These are phyloP conservation scores for Aspergillus chevalieri DNA, from an alignment of 2,329 filamentous ascomycete genomes.

Conservation along the genomic window DNA sequence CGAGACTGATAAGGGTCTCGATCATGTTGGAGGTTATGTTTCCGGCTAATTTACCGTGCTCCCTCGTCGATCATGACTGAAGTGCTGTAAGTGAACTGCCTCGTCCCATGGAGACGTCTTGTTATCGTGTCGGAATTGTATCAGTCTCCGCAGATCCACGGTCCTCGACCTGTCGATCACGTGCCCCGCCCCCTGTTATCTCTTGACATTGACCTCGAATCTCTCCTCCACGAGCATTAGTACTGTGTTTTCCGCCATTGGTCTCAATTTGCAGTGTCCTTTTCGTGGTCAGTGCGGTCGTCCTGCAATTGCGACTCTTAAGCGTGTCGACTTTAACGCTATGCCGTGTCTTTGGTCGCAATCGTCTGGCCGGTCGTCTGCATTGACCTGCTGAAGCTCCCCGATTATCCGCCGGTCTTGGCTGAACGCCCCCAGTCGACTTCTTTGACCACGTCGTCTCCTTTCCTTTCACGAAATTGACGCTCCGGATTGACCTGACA, in stretches of 20 bases:
- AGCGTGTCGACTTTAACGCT: constrained; percentile 5
- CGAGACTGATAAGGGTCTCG: constrained; percentile 29
- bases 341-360: constrained; percentile 12
- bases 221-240: neutral
- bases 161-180: constrained; percentile 1
- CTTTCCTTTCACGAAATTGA: constrained; percentile 2
- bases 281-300: neutral
- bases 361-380: constrained; percentile 8
- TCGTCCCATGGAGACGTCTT: no score
- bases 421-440: constrained; percentile 4
- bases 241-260: neutral
- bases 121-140: no score
- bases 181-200: constrained; percentile 2
- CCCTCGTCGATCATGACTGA: neutral
- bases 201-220: neutral
- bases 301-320: neutral
- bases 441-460: constrained; percentile 9
- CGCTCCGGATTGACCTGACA: neutral
- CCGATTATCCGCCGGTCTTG: constrained; percentile 2
- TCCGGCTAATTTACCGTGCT: neutral
- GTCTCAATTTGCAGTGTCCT: neutral
- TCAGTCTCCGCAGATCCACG: neutral
- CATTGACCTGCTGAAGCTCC: constrained; percentile 16
- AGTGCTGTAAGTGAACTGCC: neutral
- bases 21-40: constrained; percentile 21